Evolutionary conservation across 2,329 filamentous ascomycete species (phyloP), one percentile per base, ranked within the genome.

Genomic region (Pseudohalonectria lignicola): DNA sequence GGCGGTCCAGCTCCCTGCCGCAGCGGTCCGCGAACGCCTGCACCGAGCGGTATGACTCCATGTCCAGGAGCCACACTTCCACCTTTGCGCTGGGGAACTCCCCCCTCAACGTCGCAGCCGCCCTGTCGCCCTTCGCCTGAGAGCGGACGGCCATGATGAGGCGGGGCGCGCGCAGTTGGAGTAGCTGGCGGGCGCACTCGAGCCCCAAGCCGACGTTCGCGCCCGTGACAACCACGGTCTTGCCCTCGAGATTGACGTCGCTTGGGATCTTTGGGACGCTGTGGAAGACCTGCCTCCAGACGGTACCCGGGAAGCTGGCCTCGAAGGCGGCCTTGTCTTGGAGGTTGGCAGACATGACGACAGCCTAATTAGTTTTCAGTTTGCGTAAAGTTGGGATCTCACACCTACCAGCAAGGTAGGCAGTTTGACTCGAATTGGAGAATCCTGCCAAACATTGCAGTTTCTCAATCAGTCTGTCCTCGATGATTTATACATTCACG

Each of bases 71-170:
- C 49, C 47, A 51, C 4, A 43, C 43, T 17, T 63, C 50, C 7
- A 63, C 52, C 1, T 23, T 21, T n/a, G 39, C 37, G 4, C n/a
- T 20, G 8, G 33, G 34, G 9, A 11, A 9, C 8, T 12, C 10
- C 20, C 13, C 29, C 19, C 31, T 31, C 9, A 49, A 28, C 13
- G 41, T 10, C 7, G 20, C 34, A 3, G 42, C 30, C 10, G 45
- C 45, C 2, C 21, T 32, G 9, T 48, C 36, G 13, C 57, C 61
- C 40, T 57, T 59, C 2, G 40, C 28, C 5, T 53, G 21, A 8
- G 47, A 48, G 6, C 57, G 55, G 2, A 57, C 53, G 3, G 50
- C 57, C 21, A 64, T 46, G 30, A 63, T 56, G 25, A 64, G 48
- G 12, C 47, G 52, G 3, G 45, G 40, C 4, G 56, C 49, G 5